phyloP scores from a whole-genome alignment of 345 rosid species.

The Gynandropsis gynandra region DNA sequence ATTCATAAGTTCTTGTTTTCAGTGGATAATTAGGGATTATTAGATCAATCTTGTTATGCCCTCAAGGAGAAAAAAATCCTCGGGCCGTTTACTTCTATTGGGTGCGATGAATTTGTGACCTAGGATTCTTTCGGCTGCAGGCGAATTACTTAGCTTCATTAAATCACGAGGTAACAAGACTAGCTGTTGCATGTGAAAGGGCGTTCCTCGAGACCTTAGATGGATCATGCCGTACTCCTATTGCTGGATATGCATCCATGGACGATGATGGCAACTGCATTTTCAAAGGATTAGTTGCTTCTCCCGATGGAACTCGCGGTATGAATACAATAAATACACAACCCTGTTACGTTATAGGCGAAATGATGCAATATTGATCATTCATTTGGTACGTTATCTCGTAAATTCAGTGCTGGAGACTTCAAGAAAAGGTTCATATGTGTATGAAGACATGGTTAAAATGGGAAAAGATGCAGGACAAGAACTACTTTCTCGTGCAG shows the following conservation, averaged over 20 bases:
- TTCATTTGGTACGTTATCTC: slow-evolving; percentile 16
- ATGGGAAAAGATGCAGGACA: slow-evolving; percentile 93
- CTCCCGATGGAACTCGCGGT: slow-evolving; percentile 90
- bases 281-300: slow-evolving; percentile 88
- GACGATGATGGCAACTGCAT: slow-evolving; percentile 72
- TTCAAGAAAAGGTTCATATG: slow-evolving; percentile 67
- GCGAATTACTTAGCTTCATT: slow-evolving; percentile 65
- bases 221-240: slow-evolving; percentile 98
- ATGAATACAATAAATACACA: slow-evolving; percentile 15
- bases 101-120: no score
- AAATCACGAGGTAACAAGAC: slow-evolving; percentile 90
- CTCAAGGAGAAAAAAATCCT: no score
- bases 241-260: slow-evolving; percentile 83
- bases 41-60: no score
- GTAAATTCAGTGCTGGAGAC: slow-evolving; percentile 77
- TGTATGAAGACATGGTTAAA: slow-evolving; percentile 60
- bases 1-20: no score
- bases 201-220: slow-evolving; percentile 78
- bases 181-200: slow-evolving; percentile 88
- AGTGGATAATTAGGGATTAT: no score
- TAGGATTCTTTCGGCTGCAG: no score
- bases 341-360: no score
- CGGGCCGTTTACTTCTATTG: no score
- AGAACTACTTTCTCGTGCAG: slow-evolving; percentile 75
- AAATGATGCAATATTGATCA: slow-evolving; percentile 2